Percentiles rank a stretch among this genome's conserved stretches.
phyloP scores from a whole-genome alignment of 2,329 filamentous ascomycete genomes.

The Capronia americana region DNA sequence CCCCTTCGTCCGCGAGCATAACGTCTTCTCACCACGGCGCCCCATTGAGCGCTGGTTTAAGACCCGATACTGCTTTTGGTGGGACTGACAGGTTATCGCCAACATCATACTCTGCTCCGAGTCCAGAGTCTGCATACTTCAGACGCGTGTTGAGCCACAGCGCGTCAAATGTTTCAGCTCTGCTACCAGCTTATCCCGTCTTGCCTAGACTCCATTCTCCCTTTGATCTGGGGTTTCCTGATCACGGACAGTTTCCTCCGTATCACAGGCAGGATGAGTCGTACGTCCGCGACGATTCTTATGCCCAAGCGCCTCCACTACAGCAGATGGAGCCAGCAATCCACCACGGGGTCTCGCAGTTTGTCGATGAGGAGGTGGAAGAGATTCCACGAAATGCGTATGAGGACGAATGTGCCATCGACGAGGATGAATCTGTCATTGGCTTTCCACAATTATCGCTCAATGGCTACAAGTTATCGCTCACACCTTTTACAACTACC shows the following conservation, averaged over 20 bases:
- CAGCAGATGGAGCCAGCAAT: slow-evolving; percentile 15
- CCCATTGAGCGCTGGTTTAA: slow-evolving; percentile 3
- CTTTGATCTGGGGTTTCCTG: slow-evolving; percentile 15
- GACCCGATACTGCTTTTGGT: slow-evolving; percentile 9
- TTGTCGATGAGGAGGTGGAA: slow-evolving; percentile 42
- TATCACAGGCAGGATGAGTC: slow-evolving; percentile 13
- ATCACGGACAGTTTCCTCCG: slow-evolving; percentile 12
- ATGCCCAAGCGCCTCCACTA: neutral
- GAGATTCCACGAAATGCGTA: slow-evolving; percentile 20
- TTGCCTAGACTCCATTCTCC: slow-evolving; percentile 23
- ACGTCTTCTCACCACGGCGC: slow-evolving; percentile 21
- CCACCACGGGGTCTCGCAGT: neutral
- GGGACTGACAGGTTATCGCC: slow-evolving; percentile 22
- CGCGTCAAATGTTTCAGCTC: slow-evolving; percentile 3
- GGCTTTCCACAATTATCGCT: slow-evolving; percentile 21
- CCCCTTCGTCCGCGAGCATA: slow-evolving; percentile 9
- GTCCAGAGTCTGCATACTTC: slow-evolving; percentile 30
- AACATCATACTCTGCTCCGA: slow-evolving; percentile 19
- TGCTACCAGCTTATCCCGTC: slow-evolving; percentile 13
- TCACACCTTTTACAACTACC: slow-evolving; percentile 32
- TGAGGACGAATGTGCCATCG: slow-evolving; percentile 29
- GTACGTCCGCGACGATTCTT: slow-evolving; percentile 9
- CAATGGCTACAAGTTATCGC: slow-evolving; percentile 25
- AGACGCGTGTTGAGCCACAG: slow-evolving; percentile 26
- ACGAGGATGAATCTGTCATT: slow-evolving; percentile 27